A percentile compares a stretch with the other conserved stretches of the same genome.
Evolutionary conservation across 106 monocot genomes (phyloP).

Genomic region (Acanthochlamys bracteata): DNA sequence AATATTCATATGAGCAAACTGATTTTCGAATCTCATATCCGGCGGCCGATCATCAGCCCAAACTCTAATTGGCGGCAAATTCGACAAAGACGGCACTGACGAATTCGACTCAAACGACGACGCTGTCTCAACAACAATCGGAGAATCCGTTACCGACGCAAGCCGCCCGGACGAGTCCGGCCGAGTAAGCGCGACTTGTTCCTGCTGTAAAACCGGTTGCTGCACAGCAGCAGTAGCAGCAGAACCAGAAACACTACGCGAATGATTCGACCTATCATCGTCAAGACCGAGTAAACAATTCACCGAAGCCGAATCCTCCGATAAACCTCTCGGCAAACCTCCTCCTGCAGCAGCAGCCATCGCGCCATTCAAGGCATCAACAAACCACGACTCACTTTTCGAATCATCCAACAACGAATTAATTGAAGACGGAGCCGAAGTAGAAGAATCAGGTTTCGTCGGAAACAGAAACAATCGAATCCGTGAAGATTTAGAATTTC

Average conservation of each 20-base stretch:
- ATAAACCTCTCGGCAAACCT: slow-evolving; percentile 35
- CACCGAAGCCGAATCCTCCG: slow-evolving; percentile 55
- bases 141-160: slow-evolving; percentile 63
- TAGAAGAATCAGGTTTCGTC: slow-evolving; percentile 51
- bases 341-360: slow-evolving; percentile 53
- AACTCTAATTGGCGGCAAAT: slow-evolving; percentile 74
- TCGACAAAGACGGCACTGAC: slow-evolving; percentile 62
- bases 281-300: slow-evolving; percentile 88
- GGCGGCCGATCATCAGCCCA: slow-evolving; percentile 47
- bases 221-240: neutral
- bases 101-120: slow-evolving; percentile 80
- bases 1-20: slow-evolving; percentile 53
- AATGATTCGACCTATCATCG: slow-evolving; percentile 42
- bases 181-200: slow-evolving; percentile 16
- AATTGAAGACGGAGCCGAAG: slow-evolving; percentile 54
- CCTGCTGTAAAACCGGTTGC: slow-evolving; percentile 2
- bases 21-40: slow-evolving; percentile 50
- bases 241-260: neutral
- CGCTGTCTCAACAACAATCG: slow-evolving; percentile 46
- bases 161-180: slow-evolving; percentile 43
- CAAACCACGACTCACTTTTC: slow-evolving; percentile 91
- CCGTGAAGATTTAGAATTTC: slow-evolving; percentile 24
- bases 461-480: slow-evolving; percentile 80
- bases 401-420: slow-evolving; percentile 74
- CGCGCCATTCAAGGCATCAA: slow-evolving; percentile 83